Evolutionary conservation across 192 early-diverging fungal genomes (phyloP).

Genomic region (Coemansia sp.): DNA sequence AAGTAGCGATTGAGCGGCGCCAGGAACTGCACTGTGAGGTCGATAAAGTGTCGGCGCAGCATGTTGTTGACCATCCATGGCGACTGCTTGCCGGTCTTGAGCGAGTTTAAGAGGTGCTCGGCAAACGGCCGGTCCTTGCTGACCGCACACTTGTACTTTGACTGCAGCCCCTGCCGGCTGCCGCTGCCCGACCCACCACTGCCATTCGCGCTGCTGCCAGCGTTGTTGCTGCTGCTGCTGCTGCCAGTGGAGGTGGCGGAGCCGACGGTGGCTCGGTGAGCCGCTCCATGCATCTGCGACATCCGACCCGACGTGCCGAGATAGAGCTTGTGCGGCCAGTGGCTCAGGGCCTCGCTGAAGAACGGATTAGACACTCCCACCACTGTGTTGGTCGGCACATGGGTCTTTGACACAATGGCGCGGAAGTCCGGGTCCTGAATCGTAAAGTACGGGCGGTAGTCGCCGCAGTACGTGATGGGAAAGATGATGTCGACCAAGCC

Average conservation of each 20-base stretch:
- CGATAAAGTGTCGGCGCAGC: constrained; percentile 87
- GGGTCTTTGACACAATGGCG: constrained; percentile 52
- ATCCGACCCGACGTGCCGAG: constrained; percentile 54
- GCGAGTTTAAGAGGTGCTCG: constrained; percentile 70
- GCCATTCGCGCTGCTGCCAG: background rate
- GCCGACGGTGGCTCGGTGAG: constrained; percentile 14
- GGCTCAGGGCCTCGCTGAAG: constrained; percentile 82
- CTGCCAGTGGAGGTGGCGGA: background rate
- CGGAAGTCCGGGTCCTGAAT: constrained; percentile 94
- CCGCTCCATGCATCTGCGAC: constrained; percentile 44
- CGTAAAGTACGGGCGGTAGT: constrained; percentile 96
- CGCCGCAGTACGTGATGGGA: constrained; percentile 94
- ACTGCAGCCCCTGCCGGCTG: constrained; percentile 35
- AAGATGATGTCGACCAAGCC: constrained; percentile 88
- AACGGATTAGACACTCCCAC: constrained; percentile 95
- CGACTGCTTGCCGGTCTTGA: constrained; percentile 67
- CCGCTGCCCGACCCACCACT: constrained; percentile 3
- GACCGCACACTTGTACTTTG: constrained; percentile 72
- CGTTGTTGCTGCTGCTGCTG: background rate
- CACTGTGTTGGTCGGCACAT: constrained; percentile 76
- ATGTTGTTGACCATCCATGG: constrained; percentile 86
- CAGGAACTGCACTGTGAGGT: constrained; percentile 90
- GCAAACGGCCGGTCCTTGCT: constrained; percentile 79
- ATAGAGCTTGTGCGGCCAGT: constrained; percentile 88
- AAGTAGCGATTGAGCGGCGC: constrained; percentile 96